These are phyloP conservation scores for Sisymbrium altissimum DNA, from an alignment of 345 rosid species.

Conservation along the genomic window DNA sequence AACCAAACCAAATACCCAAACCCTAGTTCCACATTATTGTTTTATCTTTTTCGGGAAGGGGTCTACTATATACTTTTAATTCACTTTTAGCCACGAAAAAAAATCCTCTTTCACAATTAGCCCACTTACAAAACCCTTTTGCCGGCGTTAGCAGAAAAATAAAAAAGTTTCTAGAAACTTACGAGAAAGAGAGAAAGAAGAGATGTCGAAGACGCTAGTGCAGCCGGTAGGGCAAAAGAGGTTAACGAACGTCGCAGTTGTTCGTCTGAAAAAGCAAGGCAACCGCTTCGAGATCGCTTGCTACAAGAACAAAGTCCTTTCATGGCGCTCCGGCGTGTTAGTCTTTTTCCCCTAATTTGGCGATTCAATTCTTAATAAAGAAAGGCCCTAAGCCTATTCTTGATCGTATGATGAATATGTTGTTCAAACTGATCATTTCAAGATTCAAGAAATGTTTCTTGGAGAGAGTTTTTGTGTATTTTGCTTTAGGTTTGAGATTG, in stretches of 20 bases:
- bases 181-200: conserved; percentile 2
- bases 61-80: too few relatives aligned
- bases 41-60: too few relatives aligned
- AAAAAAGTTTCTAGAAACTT: neutral
- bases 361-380: neutral
- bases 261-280: conserved; percentile 82
- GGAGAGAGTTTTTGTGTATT: too few relatives aligned
- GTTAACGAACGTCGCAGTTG: conserved; percentile 93
- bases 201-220: conserved; percentile 74
- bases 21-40: too few relatives aligned
- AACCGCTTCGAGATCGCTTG: conserved; percentile 97
- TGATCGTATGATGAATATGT: neutral
- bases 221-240: conserved; percentile 96
- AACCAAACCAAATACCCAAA: too few relatives aligned
- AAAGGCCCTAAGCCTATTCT: neutral
- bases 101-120: neutral
- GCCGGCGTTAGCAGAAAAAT: neutral
- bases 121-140: neutral
- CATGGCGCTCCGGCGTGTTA: conserved; percentile 98
- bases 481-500: too few relatives aligned
- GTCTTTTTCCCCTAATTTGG: conserved; percentile 14
- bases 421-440: neutral
- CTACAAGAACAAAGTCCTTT: conserved; percentile 96
- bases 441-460: too few relatives aligned
- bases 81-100: neutral